Evolutionary conservation across 257 asterid genomes (phyloP), one percentile per base, ranked within the genome.

Genomic region (Scutellaria baicalensis): DNA sequence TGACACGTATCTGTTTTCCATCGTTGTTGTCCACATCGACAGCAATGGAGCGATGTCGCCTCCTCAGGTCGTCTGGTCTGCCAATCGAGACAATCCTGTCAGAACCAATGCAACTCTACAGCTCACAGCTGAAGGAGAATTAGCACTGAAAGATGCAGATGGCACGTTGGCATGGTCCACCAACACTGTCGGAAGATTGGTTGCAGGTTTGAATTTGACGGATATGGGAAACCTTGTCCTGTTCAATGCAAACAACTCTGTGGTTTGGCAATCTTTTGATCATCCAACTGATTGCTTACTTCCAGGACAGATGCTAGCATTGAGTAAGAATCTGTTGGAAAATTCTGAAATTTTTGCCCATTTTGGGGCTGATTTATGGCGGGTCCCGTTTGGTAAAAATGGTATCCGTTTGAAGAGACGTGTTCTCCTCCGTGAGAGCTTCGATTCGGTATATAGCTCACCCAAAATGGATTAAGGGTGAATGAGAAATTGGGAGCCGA

Each of bases 221-320:
- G 84, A 82, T 12, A 35, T n/a, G 8, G 84, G 87, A 51, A 80
- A 80, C 1, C 83, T 84, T 17, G 69, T 80, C 83, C 82, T 17
- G 69, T 80, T 73, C 16, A 80, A 74, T 42, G 12, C 35, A 1
- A 55, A 68, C 0, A 73, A 71, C 14, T 8, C 8, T 1, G 73
- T 70, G 1, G 67, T 82, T 58, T 84, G 90, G 90, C 85, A 84
- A 40, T 80, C 87, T 2, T 84, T 84, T 63, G 76, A 64, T 66
- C 73, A 74, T 33, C 83, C 83, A 0, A 77, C 83, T 4, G 84
- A 84, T 47, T 10, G 64, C 38, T 70, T 80, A 9, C 68, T 84
- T 64, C 84, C 76, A 0, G 79, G 72, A 21, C 90, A 84, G 73
- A 67, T 12, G 55, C 63, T 84, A 8, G 31, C n/a, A 21, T 14